Evolutionary conservation across 2,329 filamentous ascomycete species (phyloP).

Genomic region (Aspergillus sp.): DNA sequence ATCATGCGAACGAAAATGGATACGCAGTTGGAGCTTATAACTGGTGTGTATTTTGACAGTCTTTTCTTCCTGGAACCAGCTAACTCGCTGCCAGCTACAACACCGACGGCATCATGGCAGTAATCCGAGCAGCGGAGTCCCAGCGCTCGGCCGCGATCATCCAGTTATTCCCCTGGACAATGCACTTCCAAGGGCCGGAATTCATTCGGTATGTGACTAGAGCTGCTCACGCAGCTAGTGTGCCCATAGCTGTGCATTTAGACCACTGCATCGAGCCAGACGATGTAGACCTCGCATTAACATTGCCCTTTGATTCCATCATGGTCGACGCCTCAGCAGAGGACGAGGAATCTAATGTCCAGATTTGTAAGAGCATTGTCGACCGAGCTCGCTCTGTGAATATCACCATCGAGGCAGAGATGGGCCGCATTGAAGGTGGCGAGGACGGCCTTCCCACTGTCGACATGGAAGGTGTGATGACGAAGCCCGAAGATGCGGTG

Average conservation of each 20-base stretch:
- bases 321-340: conserved; percentile 73
- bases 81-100: conserved; percentile 53
- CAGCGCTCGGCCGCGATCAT: conserved; percentile 65
- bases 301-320: conserved; percentile 63
- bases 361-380: conserved; percentile 59
- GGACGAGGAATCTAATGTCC: conserved; percentile 64
- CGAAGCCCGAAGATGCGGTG: conserved; percentile 64
- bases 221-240: conserved; percentile 52
- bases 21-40: conserved; percentile 53
- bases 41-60: background rate
- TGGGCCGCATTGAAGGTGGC: conserved; percentile 65
- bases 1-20: conserved; percentile 50
- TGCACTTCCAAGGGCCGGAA: conserved; percentile 58
- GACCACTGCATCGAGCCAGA: conserved; percentile 62
- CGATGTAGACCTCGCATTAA: conserved; percentile 54
- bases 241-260: conserved; percentile 61
- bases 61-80: background rate
- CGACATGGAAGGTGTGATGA: conserved; percentile 60
- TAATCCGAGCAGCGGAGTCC: conserved; percentile 64
- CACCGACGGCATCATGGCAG: conserved; percentile 65
- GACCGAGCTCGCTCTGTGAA: background rate
- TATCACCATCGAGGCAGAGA: conserved; percentile 67
- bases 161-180: conserved; percentile 69
- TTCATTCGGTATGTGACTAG: conserved; percentile 53
- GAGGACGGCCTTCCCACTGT: conserved; percentile 70